Percentiles rank a stretch among this genome's conserved stretches.
phyloP scores from a whole-genome alignment of 2,329 filamentous ascomycete species.

The Colletotrichum limetticola region DNA sequence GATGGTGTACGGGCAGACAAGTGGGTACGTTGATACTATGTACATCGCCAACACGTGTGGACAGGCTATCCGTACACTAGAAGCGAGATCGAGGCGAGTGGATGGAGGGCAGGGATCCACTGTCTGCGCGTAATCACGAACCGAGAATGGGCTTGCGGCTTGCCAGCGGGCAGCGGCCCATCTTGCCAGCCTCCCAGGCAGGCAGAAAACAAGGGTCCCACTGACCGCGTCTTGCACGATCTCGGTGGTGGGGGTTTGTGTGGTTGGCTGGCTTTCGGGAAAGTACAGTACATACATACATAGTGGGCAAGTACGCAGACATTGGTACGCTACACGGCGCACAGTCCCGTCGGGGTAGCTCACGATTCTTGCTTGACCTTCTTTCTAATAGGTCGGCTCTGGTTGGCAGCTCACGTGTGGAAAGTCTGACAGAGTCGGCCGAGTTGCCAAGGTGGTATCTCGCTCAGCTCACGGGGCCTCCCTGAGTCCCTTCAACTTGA shows the following conservation, averaged over 20 bases:
- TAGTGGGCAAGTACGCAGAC: not conserved
- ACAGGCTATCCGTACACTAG: not conserved
- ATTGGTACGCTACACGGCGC: not conserved
- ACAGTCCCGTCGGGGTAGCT: too few relatives aligned
- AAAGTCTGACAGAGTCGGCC: not conserved
- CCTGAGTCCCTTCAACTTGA: too few relatives aligned
- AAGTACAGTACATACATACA: not conserved
- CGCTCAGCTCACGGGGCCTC: not conserved
- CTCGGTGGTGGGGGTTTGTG: conserved; percentile 17
- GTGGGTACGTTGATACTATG: not conserved
- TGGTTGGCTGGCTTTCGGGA: conserved; percentile 10
- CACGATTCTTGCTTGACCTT: not conserved
- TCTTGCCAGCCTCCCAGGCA: conserved; percentile 9
- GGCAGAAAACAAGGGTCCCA: conserved; percentile 24
- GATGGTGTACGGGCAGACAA: not conserved
- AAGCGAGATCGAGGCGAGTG: not conserved
- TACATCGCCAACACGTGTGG: not conserved
- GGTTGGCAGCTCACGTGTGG: not conserved
- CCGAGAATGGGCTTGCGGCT: not conserved
- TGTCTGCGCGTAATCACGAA: conserved; percentile 21
- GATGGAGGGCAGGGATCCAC: not conserved
- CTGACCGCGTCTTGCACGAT: conserved; percentile 17
- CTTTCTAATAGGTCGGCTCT: not conserved
- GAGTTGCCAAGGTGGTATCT: not conserved
- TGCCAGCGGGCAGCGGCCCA: not conserved